Evolutionary conservation across 1,284 basidiomycete species (phyloP).

Genomic region (Cryptococcus maquisensis): DNA sequence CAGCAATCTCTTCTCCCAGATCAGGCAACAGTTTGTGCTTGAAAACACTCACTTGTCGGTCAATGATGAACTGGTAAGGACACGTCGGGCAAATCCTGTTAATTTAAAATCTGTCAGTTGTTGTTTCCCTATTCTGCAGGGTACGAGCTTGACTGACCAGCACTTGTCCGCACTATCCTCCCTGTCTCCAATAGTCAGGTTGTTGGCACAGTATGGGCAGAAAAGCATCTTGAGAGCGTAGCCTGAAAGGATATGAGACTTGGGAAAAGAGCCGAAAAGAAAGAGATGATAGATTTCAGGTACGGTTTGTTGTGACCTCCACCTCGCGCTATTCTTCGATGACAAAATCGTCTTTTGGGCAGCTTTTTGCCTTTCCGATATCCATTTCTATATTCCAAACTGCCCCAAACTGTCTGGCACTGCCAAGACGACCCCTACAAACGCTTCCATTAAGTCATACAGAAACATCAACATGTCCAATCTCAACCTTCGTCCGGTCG

Average conservation of each 20-base stretch:
- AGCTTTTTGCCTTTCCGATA: not conserved
- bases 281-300: not conserved
- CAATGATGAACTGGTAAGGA: constrained; percentile 89
- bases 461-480: constrained; percentile 14
- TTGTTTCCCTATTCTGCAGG: not conserved
- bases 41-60: constrained; percentile 59
- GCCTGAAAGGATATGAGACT: not conserved
- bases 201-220: constrained; percentile 92
- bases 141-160: constrained; percentile 34
- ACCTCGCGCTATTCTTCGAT: not conserved
- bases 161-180: constrained; percentile 42
- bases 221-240: constrained; percentile 63
- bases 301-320: not conserved
- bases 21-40: not conserved
- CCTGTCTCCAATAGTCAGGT: constrained; percentile 64
- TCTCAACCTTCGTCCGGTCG: constrained; percentile 32
- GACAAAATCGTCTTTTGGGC: not conserved
- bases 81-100: constrained; percentile 87
- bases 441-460: not conserved
- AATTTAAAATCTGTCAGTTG: constrained; percentile 28
- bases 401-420: not conserved
- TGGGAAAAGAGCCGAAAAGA: not conserved
- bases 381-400: not conserved
- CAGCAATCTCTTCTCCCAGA: not conserved
- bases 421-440: not conserved